Conservation (phyloP, 2,329 filamentous ascomycete species). For the Ilyonectria mors-panacis region DNA sequence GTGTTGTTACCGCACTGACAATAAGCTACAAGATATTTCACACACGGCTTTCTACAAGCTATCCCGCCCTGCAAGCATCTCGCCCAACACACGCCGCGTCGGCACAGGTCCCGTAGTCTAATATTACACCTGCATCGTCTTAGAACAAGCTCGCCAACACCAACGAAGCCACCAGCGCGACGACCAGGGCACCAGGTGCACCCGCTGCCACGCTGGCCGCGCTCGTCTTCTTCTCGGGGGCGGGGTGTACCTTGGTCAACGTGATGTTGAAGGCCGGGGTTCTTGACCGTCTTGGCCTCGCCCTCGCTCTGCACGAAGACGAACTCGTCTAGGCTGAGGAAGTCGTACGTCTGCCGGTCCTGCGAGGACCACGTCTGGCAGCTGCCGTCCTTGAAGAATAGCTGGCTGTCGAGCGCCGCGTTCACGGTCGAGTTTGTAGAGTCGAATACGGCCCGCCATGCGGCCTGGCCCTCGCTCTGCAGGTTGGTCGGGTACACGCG, state of each 20-base stretch:
- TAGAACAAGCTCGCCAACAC: constrained; percentile 42
- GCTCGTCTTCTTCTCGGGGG: constrained; percentile 38
- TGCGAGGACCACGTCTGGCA: constrained; percentile 52
- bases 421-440: constrained; percentile 32
- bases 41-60: too few species aligned
- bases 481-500: constrained; percentile 52
- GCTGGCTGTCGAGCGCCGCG: constrained; percentile 36
- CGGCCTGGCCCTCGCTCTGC: constrained; percentile 35
- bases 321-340: constrained; percentile 51
- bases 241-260: constrained; percentile 45
- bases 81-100: background rate
- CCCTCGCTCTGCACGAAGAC: constrained; percentile 41
- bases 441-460: constrained; percentile 54
- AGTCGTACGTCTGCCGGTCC: constrained; percentile 53
- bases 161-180: constrained; percentile 14
- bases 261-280: constrained; percentile 48
- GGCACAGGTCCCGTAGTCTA: background rate
- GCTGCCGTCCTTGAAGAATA: constrained; percentile 48
- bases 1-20: background rate
- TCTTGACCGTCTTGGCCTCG: constrained; percentile 38
- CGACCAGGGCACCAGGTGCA: constrained; percentile 17
- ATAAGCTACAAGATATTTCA: constrained; percentile 6
- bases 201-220: constrained; percentile 18
- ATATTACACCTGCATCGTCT: constrained; percentile 33
- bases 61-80: too few species aligned